These are phyloP conservation scores for Aschersonia sp. DNA, from an alignment of 2,329 filamentous ascomycete genomes.

Conservation along the genomic window DNA sequence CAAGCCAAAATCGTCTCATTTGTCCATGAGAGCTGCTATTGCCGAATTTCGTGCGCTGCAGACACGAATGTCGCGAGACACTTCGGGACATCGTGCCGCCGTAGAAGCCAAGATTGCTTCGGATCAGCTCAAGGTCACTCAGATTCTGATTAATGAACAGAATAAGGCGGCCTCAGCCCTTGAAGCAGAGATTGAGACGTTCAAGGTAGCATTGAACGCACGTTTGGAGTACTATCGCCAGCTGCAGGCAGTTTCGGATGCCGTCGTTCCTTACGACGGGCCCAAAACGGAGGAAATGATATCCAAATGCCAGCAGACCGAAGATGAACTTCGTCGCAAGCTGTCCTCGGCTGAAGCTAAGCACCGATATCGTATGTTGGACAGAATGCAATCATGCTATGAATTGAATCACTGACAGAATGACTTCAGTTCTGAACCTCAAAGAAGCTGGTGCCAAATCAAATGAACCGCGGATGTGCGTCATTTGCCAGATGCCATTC, in stretches of 20 bases:
- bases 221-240: slow-evolving; percentile 84
- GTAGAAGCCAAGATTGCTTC: slow-evolving; percentile 53
- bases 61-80: slow-evolving; percentile 17
- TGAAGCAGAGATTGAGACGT: slow-evolving; percentile 61
- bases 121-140: slow-evolving; percentile 45
- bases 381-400: neutral
- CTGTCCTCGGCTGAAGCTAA: slow-evolving; percentile 55
- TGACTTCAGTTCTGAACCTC: slow-evolving; percentile 29
- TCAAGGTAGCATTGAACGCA: slow-evolving; percentile 68
- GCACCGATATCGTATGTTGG: slow-evolving; percentile 50
- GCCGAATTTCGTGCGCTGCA: slow-evolving; percentile 55
- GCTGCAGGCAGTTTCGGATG: slow-evolving; percentile 82
- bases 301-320: slow-evolving; percentile 13
- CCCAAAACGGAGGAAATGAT: slow-evolving; percentile 36
- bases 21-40: slow-evolving; percentile 58
- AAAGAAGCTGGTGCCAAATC: slow-evolving; percentile 45
- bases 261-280: slow-evolving; percentile 61
- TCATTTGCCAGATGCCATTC: slow-evolving; percentile 73
- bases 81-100: slow-evolving; percentile 35
- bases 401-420: neutral
- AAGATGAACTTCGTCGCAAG: slow-evolving; percentile 34
- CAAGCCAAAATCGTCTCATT: slow-evolving; percentile 33
- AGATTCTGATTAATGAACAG: slow-evolving; percentile 36
- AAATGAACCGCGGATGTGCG: slow-evolving; percentile 55
- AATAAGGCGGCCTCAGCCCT: slow-evolving; percentile 30